Evolutionary conservation across 192 early-diverging fungal species (phyloP).

Genomic region (Podila horticola): DNA sequence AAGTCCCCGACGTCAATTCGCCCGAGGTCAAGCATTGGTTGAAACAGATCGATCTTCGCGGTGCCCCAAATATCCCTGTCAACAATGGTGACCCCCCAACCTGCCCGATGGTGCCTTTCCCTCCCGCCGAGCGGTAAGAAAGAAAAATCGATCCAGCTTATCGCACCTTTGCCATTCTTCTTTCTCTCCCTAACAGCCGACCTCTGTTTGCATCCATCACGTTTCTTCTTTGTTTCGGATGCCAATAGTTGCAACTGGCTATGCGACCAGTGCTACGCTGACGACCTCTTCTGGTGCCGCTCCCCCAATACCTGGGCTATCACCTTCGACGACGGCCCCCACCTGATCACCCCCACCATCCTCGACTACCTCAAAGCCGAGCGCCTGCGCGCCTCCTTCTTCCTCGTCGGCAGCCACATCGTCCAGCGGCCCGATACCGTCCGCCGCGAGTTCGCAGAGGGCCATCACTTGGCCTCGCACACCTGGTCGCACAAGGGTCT

Average conservation of each 20-base stretch:
- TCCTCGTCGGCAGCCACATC: conserved; percentile 55
- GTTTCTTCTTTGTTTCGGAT: too few relatives aligned
- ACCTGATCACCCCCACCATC: conserved; percentile 30
- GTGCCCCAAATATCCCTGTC: conserved; percentile 6
- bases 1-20: neutral
- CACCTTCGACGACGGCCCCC: conserved; percentile 61
- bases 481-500: conserved; percentile 69
- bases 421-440: conserved; percentile 42
- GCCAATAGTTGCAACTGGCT: conserved; percentile 21
- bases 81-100: conserved; percentile 12
- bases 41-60: neutral
- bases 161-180: neutral
- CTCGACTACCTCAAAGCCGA: conserved; percentile 48
- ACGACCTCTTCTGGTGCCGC: conserved; percentile 33
- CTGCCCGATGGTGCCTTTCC: conserved; percentile 4
- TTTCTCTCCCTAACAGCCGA: neutral
- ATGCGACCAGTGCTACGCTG: conserved; percentile 1
- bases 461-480: conserved; percentile 51
- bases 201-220: neutral
- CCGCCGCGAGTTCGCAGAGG: conserved; percentile 19
- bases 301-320: conserved; percentile 54
- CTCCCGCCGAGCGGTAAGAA: neutral
- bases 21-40: neutral
- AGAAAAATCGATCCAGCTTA: neutral
- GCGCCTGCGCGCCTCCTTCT: conserved; percentile 54